Percentiles rank a stretch among this genome's conserved stretches.
Evolutionary conservation across 2,329 filamentous ascomycete species (phyloP).

Genomic region (Sclerotinia glacialis): DNA sequence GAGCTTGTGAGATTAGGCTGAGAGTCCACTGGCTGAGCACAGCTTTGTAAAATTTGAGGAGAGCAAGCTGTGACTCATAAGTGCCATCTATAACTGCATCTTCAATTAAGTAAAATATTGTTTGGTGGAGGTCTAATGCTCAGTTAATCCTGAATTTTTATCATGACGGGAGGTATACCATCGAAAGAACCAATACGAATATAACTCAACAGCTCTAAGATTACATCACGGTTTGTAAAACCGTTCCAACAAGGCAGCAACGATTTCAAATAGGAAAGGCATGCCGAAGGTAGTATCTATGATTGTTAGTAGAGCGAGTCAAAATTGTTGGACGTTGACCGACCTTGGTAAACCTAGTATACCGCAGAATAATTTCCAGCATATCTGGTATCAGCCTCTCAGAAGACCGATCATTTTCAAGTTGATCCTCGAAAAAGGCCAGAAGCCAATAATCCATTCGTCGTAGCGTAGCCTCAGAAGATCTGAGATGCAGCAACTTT

Average conservation of each 20-base stretch:
- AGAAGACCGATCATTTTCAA: slow-evolving; percentile 51
- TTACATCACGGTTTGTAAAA: slow-evolving; percentile 47
- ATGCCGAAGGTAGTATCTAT: slow-evolving; percentile 40
- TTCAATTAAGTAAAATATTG: slow-evolving; percentile 54
- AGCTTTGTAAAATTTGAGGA: slow-evolving; percentile 66
- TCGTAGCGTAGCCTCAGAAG: slow-evolving; percentile 50
- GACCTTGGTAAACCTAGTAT: slow-evolving; percentile 56
- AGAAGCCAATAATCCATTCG: slow-evolving; percentile 60
- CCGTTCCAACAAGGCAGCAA: slow-evolving; percentile 65
- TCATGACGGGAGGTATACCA: slow-evolving; percentile 43
- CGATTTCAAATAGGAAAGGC: slow-evolving; percentile 48
- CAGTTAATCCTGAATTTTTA: not conserved
- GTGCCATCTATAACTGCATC: slow-evolving; percentile 49
- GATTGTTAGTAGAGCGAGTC: slow-evolving; percentile 25
- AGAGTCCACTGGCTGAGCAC: slow-evolving; percentile 62
- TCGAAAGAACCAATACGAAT: slow-evolving; percentile 54
- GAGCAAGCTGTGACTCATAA: slow-evolving; percentile 51
- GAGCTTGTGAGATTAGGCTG: slow-evolving; percentile 44
- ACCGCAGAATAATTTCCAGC: slow-evolving; percentile 54
- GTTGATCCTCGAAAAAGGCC: slow-evolving; percentile 53
- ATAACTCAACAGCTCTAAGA: slow-evolving; percentile 59
- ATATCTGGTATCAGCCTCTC: slow-evolving; percentile 52
- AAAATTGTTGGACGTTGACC: slow-evolving; percentile 21
- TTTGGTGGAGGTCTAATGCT: slow-evolving; percentile 48
- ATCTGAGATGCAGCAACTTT: slow-evolving; percentile 67